These are phyloP conservation scores for Babesia microti DNA, from an alignment of 169 alveolate genomes.

Conservation along the genomic window DNA sequence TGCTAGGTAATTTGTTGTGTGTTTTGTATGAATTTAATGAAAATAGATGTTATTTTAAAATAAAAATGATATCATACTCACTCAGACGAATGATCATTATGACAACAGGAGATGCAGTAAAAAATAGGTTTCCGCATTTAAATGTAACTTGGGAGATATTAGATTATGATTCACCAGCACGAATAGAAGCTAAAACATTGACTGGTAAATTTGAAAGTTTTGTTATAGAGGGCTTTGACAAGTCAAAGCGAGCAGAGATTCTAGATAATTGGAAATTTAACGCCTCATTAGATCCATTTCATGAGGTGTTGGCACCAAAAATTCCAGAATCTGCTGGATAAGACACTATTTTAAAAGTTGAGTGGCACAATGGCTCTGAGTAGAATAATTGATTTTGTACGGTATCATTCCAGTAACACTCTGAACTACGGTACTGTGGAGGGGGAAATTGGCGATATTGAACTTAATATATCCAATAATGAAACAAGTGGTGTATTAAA, in stretches of 20 bases:
- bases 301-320: constrained; percentile 50
- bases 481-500: too few species aligned
- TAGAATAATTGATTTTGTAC: not conserved
- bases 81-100: constrained; percentile 52
- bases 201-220: constrained; percentile 26
- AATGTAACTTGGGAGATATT: constrained; percentile 64
- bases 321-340: too few species aligned
- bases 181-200: constrained; percentile 21
- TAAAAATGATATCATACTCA: too few species aligned
- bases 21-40: not conserved
- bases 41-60: too few species aligned
- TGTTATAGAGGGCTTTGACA: constrained; percentile 42
- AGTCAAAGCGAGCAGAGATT: constrained; percentile 25
- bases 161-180: constrained; percentile 50
- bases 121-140: constrained; percentile 48
- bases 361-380: not conserved
- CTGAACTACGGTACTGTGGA: not conserved
- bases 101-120: constrained; percentile 55
- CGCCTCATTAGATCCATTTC: constrained; percentile 38
- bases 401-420: not conserved
- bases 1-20: constrained; percentile 23
- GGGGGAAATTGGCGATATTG: constrained; percentile 1
- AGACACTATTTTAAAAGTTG: not conserved
- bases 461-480: too few species aligned
- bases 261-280: constrained; percentile 37